phyloP scores from a whole-genome alignment of 805 yeast genomes.

The Isabelozyma rhagii region DNA sequence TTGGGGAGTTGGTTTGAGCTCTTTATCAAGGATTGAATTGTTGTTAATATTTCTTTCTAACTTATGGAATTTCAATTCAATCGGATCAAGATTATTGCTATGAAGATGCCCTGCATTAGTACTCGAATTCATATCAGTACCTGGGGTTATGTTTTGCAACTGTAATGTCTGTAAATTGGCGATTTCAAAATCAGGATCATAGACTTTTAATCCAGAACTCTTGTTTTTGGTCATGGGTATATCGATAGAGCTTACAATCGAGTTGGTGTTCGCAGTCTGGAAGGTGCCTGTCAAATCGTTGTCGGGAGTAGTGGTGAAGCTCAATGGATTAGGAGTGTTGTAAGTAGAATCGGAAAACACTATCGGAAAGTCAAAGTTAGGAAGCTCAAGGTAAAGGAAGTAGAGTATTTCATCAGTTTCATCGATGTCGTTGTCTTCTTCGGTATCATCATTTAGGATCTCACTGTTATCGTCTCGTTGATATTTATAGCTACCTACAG shows the following conservation, averaged over 20 bases:
- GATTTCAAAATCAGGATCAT: slow-evolving; percentile 41
- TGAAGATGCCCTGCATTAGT: slow-evolving; percentile 11
- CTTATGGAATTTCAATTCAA: slow-evolving; percentile 82
- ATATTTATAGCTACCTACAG: neutral
- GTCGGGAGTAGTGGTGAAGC: neutral
- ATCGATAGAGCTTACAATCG: slow-evolving; percentile 32
- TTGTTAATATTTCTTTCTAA: slow-evolving; percentile 77
- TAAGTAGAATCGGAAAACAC: slow-evolving; percentile 37
- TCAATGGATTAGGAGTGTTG: slow-evolving; percentile 1
- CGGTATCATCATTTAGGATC: neutral
- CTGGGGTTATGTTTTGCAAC: neutral
- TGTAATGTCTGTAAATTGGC: neutral
- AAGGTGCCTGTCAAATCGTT: neutral
- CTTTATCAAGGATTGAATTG: slow-evolving; percentile 73
- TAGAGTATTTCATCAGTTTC: slow-evolving; percentile 8
- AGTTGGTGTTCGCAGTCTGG: slow-evolving; percentile 24
- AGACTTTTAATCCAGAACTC: slow-evolving; percentile 23
- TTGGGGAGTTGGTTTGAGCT: slow-evolving; percentile 83
- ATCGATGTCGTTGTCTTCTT: neutral
- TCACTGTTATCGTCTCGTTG: neutral
- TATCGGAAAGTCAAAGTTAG: slow-evolving; percentile 41
- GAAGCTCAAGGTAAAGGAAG: slow-evolving; percentile 37
- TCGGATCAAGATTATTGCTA: slow-evolving; percentile 55
- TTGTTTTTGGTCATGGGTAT: slow-evolving; percentile 17
- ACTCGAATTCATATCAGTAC: slow-evolving; percentile 5